These are phyloP conservation scores for Fusarium oligoseptatum DNA, from an alignment of 2,329 filamentous ascomycete genomes.

Conservation along the genomic window DNA sequence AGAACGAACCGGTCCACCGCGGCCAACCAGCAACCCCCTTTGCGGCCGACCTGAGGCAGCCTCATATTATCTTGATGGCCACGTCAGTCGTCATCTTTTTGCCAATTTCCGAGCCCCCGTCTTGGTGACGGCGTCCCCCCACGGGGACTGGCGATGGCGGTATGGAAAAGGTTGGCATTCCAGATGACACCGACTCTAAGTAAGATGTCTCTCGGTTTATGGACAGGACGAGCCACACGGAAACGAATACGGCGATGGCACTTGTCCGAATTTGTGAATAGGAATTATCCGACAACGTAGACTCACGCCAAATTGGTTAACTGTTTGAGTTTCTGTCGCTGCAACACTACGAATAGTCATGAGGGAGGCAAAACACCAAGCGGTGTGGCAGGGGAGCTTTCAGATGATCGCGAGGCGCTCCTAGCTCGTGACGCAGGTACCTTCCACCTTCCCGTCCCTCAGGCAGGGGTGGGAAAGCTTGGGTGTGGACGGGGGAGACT, in stretches of 20 bases:
- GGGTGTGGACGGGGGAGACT: background rate
- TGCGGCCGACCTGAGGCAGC: background rate
- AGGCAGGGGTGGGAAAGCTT: background rate
- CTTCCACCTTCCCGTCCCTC: background rate
- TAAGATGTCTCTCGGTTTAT: background rate
- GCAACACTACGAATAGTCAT: background rate
- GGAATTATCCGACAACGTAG: background rate
- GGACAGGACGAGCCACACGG: background rate
- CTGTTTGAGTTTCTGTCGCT: background rate
- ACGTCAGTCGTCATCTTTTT: background rate
- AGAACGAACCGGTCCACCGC: background rate
- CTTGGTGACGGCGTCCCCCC: background rate
- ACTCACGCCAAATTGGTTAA: background rate
- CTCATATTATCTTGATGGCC: background rate
- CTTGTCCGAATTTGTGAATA: background rate
- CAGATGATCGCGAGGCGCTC: background rate
- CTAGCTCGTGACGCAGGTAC: background rate
- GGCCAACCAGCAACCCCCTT: background rate
- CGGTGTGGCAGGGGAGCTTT: background rate
- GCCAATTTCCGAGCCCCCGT: background rate
- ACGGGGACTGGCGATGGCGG: background rate
- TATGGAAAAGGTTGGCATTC: background rate
- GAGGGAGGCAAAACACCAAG: background rate
- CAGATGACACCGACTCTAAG: background rate
- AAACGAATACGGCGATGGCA: background rate